Percentiles rank a stretch among this genome's conserved stretches.
Conservation (phyloP, 2,329 filamentous ascomycete species). For the Hortaea sp. region DNA sequence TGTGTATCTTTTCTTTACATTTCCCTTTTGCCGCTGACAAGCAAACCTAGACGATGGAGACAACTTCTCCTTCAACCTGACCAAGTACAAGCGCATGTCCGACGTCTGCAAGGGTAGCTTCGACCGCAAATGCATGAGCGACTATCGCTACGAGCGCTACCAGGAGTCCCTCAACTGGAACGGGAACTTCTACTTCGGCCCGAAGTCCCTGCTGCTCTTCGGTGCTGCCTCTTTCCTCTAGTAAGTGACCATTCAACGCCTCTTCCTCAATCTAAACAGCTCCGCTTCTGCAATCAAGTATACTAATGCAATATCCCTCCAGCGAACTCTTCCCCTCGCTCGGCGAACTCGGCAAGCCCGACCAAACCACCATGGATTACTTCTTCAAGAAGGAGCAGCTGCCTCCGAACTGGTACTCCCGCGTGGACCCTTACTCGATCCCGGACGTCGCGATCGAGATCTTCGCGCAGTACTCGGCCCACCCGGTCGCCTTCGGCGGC, state of each 20-base stretch:
- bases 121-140: conserved; percentile 24
- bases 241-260: conserved; percentile 12
- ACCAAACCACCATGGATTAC: conserved; percentile 19
- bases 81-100: conserved; percentile 27
- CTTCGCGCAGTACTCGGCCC: conserved; percentile 23
- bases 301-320: too few relatives aligned
- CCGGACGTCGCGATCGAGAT: conserved; percentile 23
- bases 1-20: not conserved
- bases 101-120: conserved; percentile 26
- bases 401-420: conserved; percentile 21
- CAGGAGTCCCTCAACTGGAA: conserved; percentile 26
- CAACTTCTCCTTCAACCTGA: conserved; percentile 28
- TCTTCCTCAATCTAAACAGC: too few relatives aligned
- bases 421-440: conserved; percentile 13
- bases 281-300: too few relatives aligned
- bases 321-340: conserved; percentile 6
- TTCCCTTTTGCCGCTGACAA: too few relatives aligned
- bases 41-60: conserved; percentile 16
- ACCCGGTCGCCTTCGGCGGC: conserved; percentile 33
- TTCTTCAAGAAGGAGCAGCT: conserved; percentile 23
- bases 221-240: conserved; percentile 32
- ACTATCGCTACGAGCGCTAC: conserved; percentile 29
- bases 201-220: conserved; percentile 25
- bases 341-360: conserved; percentile 1
- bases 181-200: conserved; percentile 30